Evolutionary conservation across 148 eudicot genomes (phyloP).

Genomic region (Agrostemma githago): DNA sequence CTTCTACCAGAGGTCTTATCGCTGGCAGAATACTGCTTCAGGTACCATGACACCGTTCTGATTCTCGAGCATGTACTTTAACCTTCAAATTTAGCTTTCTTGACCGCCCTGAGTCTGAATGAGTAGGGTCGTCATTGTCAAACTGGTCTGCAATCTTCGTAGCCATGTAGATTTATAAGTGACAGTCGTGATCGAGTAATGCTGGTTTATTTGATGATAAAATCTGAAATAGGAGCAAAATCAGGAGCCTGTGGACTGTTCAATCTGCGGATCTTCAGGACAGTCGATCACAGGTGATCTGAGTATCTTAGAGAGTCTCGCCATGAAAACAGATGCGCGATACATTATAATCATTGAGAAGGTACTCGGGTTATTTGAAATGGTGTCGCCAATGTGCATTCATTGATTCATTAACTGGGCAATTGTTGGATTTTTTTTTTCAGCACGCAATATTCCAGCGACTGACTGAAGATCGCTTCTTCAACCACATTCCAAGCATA

Average conservation of each 20-base stretch:
- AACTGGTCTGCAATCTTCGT: neutral
- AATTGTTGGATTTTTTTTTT: slow-evolving; percentile 7
- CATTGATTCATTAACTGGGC: slow-evolving; percentile 13
- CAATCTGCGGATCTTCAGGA: slow-evolving; percentile 81
- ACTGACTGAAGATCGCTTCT: slow-evolving; percentile 80
- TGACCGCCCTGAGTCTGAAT: no score
- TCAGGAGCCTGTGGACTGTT: slow-evolving; percentile 72
- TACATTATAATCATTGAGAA: slow-evolving; percentile 90
- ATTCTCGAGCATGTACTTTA: no score
- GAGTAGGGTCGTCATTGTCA: neutral
- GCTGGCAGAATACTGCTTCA: slow-evolving; percentile 82
- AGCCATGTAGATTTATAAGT: neutral
- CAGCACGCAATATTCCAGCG: slow-evolving; percentile 99
- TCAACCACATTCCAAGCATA: slow-evolving; percentile 90
- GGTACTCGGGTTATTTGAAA: slow-evolving; percentile 34
- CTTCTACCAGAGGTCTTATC: slow-evolving; percentile 88
- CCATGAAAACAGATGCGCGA: slow-evolving; percentile 80
- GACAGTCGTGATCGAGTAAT: neutral
- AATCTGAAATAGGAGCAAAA: slow-evolving; percentile 60
- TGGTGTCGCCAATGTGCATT: neutral
- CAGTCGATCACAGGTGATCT: slow-evolving; percentile 88
- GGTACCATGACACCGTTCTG: slow-evolving; percentile 26
- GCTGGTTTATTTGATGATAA: neutral
- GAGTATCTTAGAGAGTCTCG: slow-evolving; percentile 52
- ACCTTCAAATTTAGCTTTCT: no score